Evolutionary conservation across 164 flowering plant species (phyloP).

Genomic region (Hamamelis virginiana): DNA sequence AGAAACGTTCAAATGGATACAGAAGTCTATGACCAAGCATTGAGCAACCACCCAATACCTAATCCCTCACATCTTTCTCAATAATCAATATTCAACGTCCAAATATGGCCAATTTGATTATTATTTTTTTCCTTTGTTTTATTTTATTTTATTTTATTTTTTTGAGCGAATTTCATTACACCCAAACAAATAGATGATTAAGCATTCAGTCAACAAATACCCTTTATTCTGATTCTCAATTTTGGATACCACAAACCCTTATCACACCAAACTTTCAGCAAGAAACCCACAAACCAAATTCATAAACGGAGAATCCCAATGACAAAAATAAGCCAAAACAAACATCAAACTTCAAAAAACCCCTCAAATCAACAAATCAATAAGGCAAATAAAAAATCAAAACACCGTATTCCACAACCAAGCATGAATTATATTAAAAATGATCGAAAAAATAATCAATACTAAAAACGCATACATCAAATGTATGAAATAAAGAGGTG

Average conservation of each 20-base stretch:
- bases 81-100: too few relatives aligned
- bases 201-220: too few relatives aligned
- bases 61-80: too few relatives aligned
- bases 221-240: not conserved
- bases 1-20: not conserved
- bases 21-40: not conserved
- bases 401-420: not conserved
- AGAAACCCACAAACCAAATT: not conserved
- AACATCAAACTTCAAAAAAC: not conserved
- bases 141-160: too few relatives aligned
- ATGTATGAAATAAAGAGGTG: not conserved
- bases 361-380: not conserved
- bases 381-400: not conserved
- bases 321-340: not conserved
- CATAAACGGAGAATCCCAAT: not conserved
- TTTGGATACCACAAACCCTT: not conserved
- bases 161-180: too few relatives aligned
- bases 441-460: not conserved
- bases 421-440: not conserved
- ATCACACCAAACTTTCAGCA: not conserved
- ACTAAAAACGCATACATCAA: not conserved
- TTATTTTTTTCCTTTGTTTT: too few relatives aligned
- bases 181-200: too few relatives aligned
- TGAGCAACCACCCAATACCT: too few relatives aligned
- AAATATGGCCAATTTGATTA: too few relatives aligned